phyloP scores from a whole-genome alignment of 2,329 filamentous ascomycete species.

The Mollisia scopiformis region DNA sequence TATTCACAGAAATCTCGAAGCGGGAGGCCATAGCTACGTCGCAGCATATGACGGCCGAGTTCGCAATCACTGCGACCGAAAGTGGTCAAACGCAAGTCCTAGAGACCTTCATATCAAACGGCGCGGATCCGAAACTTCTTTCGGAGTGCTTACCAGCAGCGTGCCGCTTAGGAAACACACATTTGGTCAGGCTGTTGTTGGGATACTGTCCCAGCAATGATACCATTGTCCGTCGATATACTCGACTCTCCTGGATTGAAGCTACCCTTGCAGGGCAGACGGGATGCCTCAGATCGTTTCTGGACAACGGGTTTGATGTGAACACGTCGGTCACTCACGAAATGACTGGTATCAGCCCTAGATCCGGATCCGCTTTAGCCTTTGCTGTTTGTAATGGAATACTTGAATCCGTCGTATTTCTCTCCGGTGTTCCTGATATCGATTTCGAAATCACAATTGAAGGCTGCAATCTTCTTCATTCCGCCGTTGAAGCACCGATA shows the following conservation, averaged over 20 bases:
- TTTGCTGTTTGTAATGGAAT: constrained; percentile 2
- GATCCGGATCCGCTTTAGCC: not conserved
- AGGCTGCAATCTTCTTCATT: constrained; percentile 6
- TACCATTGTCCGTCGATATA: not conserved
- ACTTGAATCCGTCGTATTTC: not conserved
- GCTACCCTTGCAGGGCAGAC: not conserved
- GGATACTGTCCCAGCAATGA: constrained; percentile 1
- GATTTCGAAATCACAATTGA: constrained; percentile 1
- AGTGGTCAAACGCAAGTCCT: constrained; percentile 12
- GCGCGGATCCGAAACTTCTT: not conserved
- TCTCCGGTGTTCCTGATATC: not conserved
- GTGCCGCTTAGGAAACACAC: not conserved
- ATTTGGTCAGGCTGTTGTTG: constrained; percentile 7
- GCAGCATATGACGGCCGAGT: not conserved
- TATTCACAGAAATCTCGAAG: not conserved
- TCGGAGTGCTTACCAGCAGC: constrained; percentile 6
- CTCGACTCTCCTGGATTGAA: not conserved
- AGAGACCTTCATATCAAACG: constrained; percentile 2
- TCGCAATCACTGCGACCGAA: not conserved
- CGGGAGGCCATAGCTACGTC: not conserved
- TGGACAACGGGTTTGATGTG: constrained; percentile 12
- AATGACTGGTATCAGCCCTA: not conserved
- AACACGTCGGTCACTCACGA: constrained; percentile 1
- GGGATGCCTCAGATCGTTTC: not conserved
- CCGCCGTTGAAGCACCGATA: constrained; percentile 2